Evolutionary conservation across 164 flowering plant genomes (phyloP).

Genomic region (Tinospora cordifolia): DNA sequence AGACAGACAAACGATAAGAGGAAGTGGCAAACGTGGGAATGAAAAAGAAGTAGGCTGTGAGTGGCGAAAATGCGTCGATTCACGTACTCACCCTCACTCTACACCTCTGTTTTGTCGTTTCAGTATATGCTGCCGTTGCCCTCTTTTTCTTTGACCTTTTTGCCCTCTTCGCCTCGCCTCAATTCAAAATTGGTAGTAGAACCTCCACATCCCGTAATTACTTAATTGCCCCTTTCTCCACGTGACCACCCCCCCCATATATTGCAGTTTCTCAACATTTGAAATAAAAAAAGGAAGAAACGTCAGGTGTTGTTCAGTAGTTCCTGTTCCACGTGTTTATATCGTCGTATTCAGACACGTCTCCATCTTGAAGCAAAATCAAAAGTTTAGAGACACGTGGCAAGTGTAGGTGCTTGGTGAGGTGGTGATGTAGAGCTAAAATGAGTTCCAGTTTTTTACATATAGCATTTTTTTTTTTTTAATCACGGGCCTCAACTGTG

Average conservation of each 20-base stretch:
- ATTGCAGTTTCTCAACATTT: too few relatives aligned
- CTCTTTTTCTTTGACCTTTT: neutral
- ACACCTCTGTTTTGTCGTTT: conserved; percentile 4
- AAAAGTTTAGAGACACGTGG: neutral
- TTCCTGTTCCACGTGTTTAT: neutral
- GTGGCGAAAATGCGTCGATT: conserved; percentile 1
- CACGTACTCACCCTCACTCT: neutral
- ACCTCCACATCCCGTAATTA: neutral
- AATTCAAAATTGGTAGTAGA: neutral
- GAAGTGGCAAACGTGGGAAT: neutral
- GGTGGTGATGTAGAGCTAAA: neutral
- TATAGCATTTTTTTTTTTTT: neutral
- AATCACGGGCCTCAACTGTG: neutral
- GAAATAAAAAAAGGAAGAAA: neutral
- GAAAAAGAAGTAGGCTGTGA: neutral
- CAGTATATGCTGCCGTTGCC: neutral
- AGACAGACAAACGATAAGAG: neutral
- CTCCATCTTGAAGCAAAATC: too few relatives aligned
- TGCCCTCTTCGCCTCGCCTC: neutral
- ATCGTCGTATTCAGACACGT: neutral
- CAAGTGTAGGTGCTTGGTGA: neutral
- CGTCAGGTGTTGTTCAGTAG: neutral
- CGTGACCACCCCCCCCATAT: neutral
- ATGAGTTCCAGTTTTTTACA: neutral
- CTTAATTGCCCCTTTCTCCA: conserved; percentile 4